Evolutionary conservation across 805 yeast species (phyloP).

Genomic region (Saccharomyces kudriavzevii): DNA sequence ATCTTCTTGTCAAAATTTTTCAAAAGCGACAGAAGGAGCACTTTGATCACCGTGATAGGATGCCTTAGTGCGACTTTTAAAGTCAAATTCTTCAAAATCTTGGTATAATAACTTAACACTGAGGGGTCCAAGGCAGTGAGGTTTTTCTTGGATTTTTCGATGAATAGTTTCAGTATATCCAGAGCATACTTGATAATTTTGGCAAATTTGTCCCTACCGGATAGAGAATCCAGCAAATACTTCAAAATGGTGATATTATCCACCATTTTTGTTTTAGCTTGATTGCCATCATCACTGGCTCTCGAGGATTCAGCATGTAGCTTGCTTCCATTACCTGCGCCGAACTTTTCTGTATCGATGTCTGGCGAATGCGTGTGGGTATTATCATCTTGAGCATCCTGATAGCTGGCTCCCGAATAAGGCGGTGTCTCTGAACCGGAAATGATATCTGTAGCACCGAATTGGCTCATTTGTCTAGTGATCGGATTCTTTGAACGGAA

Average conservation of each 20-base stretch:
- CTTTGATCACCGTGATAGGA: slow-evolving; percentile 12
- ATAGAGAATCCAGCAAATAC: slow-evolving; percentile 44
- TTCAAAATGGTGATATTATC: slow-evolving; percentile 40
- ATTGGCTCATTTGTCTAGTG: neutral
- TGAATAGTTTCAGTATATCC: slow-evolving; percentile 43
- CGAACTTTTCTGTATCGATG: neutral
- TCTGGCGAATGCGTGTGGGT: neutral
- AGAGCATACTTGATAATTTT: slow-evolving; percentile 54
- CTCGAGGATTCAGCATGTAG: neutral
- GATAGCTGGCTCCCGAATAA: neutral
- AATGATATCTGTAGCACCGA: neutral
- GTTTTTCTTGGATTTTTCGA: slow-evolving; percentile 33
- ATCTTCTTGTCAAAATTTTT: slow-evolving; percentile 19
- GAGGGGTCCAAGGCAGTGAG: slow-evolving; percentile 24
- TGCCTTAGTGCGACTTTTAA: slow-evolving; percentile 8
- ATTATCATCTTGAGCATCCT: neutral
- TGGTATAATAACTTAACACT: slow-evolving; percentile 22
- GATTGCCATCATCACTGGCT: neutral
- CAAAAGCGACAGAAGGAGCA: slow-evolving; percentile 11
- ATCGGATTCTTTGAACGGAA: neutral
- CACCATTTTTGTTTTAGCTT: slow-evolving; percentile 4
- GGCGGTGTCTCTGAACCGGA: neutral
- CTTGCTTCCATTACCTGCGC: neutral
- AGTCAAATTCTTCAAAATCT: slow-evolving; percentile 11
- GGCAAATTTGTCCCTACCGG: slow-evolving; percentile 67